Conservation (phyloP, 768 basidiomycete genomes). For the Porphyrellus cyaneotinctus region DNA sequence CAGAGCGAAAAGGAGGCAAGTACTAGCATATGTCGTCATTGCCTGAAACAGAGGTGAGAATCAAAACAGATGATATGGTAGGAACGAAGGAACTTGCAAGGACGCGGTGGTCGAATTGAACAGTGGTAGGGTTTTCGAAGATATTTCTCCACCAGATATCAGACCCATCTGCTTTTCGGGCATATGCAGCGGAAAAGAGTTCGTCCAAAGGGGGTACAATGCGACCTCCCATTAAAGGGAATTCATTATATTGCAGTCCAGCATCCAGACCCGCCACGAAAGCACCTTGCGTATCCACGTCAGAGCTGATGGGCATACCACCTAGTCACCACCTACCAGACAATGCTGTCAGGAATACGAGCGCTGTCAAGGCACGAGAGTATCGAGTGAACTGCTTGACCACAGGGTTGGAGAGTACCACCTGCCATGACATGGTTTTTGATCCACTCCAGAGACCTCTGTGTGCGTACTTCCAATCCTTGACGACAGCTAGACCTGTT, state of each 20-base stretch:
- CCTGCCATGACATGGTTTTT: slow-evolving; percentile 37
- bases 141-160: slow-evolving; percentile 96
- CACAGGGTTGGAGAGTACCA: slow-evolving; percentile 50
- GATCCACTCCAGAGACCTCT: slow-evolving; percentile 58
- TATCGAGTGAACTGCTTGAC: slow-evolving; percentile 56
- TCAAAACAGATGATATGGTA: neutral
- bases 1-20: slow-evolving; percentile 57
- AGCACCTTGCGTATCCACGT: slow-evolving; percentile 56
- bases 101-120: slow-evolving; percentile 94
- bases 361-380: slow-evolving; percentile 59
- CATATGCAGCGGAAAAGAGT: slow-evolving; percentile 73
- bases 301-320: neutral
- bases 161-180: slow-evolving; percentile 59
- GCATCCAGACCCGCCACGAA: slow-evolving; percentile 98
- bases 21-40: slow-evolving; percentile 74
- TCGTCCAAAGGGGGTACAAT: slow-evolving; percentile 79
- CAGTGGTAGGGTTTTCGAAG: slow-evolving; percentile 95
- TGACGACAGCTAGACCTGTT: slow-evolving; percentile 67
- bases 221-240: slow-evolving; percentile 91
- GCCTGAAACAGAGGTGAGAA: slow-evolving; percentile 47
- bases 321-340: slow-evolving; percentile 58
- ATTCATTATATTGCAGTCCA: slow-evolving; percentile 96
- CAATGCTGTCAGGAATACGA: slow-evolving; percentile 88
- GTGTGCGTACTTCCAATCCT: slow-evolving; percentile 73
- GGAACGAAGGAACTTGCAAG: slow-evolving; percentile 52